These are phyloP conservation scores for Dicorynia guianensis DNA, from an alignment of 306 rosid species.

Conservation along the genomic window DNA sequence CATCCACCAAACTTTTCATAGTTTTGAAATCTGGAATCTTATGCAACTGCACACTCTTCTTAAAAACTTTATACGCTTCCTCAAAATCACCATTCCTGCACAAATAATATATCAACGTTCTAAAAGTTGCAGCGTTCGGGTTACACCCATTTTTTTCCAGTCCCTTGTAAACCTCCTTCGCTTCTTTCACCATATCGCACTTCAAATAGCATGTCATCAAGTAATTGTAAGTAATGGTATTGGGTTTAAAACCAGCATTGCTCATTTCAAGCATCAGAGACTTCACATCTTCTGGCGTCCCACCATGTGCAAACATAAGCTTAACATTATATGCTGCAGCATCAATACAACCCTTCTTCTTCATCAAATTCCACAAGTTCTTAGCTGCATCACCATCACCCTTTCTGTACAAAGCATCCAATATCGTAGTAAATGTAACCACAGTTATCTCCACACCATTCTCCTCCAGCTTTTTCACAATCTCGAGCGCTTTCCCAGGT, in stretches of 20 bases:
- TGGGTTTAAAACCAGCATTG: constrained; percentile 61
- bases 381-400: constrained; percentile 64
- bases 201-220: constrained; percentile 63
- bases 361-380: constrained; percentile 64
- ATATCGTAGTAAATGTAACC: constrained; percentile 57
- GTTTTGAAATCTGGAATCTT: constrained; percentile 70
- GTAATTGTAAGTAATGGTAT: constrained; percentile 61
- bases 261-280: constrained; percentile 64
- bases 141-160: constrained; percentile 54
- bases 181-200: constrained; percentile 66
- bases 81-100: constrained; percentile 58
- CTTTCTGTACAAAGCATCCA: constrained; percentile 58
- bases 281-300: constrained; percentile 57
- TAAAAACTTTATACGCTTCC: constrained; percentile 58
- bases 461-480: constrained; percentile 51
- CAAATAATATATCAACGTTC: constrained; percentile 55
- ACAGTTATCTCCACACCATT: constrained; percentile 58
- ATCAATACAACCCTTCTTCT: constrained; percentile 57
- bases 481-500: constrained; percentile 53
- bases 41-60: constrained; percentile 63
- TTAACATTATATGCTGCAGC: constrained; percentile 60
- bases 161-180: constrained; percentile 57
- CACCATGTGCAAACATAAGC: constrained; percentile 54
- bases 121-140: constrained; percentile 68
- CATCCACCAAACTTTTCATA: constrained; percentile 60